A percentile compares a stretch with the other conserved stretches of the same genome.
These are phyloP conservation scores for Acidomyces sp. DNA, from an alignment of 495 filamentous ascomycete species.

Conservation along the genomic window DNA sequence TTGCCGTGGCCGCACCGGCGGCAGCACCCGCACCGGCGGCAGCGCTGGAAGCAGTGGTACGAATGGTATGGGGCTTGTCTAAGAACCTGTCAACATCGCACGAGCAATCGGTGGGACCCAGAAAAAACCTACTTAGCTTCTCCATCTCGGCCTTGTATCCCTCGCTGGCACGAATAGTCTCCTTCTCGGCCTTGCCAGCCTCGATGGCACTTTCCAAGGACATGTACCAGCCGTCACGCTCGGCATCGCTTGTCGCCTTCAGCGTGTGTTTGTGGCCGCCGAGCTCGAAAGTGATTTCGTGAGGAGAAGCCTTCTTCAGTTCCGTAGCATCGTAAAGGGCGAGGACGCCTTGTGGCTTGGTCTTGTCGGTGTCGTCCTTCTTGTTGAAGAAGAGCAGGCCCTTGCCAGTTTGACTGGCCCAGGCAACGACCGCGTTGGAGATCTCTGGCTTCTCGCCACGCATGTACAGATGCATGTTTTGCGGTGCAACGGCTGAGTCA, in stretches of 20 bases:
- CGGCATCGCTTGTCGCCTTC: conserved; percentile 56
- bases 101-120: conserved; percentile 7
- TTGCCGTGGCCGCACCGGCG: conserved; percentile 24
- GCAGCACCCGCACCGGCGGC: conserved; percentile 20
- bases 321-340: conserved; percentile 55
- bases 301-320: conserved; percentile 53
- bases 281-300: conserved; percentile 73
- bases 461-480: conserved; percentile 61
- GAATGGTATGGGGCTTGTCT: conserved; percentile 23
- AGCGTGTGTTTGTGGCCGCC: conserved; percentile 82
- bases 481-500: conserved; percentile 61
- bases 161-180: conserved; percentile 29
- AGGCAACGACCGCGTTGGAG: conserved; percentile 67
- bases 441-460: conserved; percentile 75
- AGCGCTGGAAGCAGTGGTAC: conserved; percentile 8
- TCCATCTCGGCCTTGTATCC: conserved; percentile 37
- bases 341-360: conserved; percentile 5
- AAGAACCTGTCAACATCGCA: conserved; percentile 31
- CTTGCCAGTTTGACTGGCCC: conserved; percentile 88
- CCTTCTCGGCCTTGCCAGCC: conserved; percentile 38
- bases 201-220: conserved; percentile 42
- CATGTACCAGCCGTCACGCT: conserved; percentile 82
- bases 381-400: conserved; percentile 89
- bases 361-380: conserved; percentile 40
- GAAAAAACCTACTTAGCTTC: conserved; percentile 28